Conservation (phyloP, 1,139 yeast species). For the Candida freyschussii region DNA sequence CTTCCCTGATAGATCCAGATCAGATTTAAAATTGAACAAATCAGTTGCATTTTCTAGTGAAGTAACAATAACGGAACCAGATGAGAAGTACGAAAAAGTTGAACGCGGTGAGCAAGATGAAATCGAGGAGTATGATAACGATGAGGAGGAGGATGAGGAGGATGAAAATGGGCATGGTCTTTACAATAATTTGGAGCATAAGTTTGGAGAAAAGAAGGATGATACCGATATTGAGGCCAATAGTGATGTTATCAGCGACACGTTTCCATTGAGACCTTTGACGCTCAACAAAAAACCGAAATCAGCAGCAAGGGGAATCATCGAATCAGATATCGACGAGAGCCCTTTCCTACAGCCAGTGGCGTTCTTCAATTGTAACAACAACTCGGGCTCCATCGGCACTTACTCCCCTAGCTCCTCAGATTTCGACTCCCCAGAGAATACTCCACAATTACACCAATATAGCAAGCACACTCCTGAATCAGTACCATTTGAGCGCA, state of each 20-base stretch:
- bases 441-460: constrained; percentile 19
- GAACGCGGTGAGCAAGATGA: constrained; percentile 30
- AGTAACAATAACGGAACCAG: constrained; percentile 13
- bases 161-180: constrained; percentile 24
- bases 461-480: constrained; percentile 2
- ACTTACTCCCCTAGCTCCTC: constrained; percentile 41
- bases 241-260: constrained; percentile 29
- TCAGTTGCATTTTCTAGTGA: constrained; percentile 33
- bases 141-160: constrained; percentile 20
- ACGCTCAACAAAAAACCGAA: constrained; percentile 15
- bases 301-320: constrained; percentile 1
- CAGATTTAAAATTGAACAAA: constrained; percentile 21
- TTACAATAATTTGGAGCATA: too few species aligned
- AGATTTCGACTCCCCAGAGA: constrained; percentile 30
- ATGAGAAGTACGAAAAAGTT: constrained; percentile 24
- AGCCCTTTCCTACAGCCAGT: constrained; percentile 25
- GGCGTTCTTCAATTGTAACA: constrained; percentile 18
- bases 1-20: constrained; percentile 8
- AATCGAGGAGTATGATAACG: constrained; percentile 23
- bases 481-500: constrained; percentile 4
- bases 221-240: constrained; percentile 15
- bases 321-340: constrained; percentile 22
- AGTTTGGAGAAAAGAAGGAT: too few species aligned
- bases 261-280: constrained; percentile 22
- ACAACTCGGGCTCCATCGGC: constrained; percentile 32